A percentile compares a stretch with the other conserved stretches of the same genome.
These are phyloP conservation scores for Nematodospora valgi DNA, from an alignment of 805 yeast species.

Conservation along the genomic window DNA sequence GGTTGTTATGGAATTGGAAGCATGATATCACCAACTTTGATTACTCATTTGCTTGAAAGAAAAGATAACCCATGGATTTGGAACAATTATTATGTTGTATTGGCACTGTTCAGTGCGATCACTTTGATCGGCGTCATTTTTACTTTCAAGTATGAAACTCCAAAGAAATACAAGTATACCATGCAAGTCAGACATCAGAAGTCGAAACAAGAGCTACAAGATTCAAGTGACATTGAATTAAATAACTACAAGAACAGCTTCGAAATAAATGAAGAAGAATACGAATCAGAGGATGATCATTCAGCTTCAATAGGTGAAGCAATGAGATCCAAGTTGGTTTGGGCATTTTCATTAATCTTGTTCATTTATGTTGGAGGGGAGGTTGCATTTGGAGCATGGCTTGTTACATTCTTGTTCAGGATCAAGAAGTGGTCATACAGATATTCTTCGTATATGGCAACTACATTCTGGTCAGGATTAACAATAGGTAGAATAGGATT, in stretches of 20 bases:
- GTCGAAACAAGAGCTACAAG: conserved; percentile 3
- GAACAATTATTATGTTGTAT: conserved; percentile 43
- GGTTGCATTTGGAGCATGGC: conserved; percentile 52
- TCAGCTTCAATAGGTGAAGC: conserved; percentile 27
- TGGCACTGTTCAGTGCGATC: conserved; percentile 23
- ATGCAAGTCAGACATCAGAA: conserved; percentile 8
- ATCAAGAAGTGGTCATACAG: conserved; percentile 35
- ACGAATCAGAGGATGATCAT: conserved; percentile 10
- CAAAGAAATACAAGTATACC: conserved; percentile 38
- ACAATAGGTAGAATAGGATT: conserved; percentile 46
- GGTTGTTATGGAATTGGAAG: conserved; percentile 55
- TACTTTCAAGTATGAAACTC: conserved; percentile 42
- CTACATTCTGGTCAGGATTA: conserved; percentile 50
- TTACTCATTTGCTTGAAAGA: conserved; percentile 37
- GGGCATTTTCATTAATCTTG: conserved; percentile 39
- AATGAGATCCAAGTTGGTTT: conserved; percentile 33
- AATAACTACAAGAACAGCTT: conserved; percentile 3
- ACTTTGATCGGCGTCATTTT: conserved; percentile 20
- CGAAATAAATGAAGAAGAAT: conserved; percentile 7
- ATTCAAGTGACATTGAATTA: conserved; percentile 15
- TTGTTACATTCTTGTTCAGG: conserved; percentile 44
- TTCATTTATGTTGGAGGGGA: conserved; percentile 53
- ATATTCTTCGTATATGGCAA: conserved; percentile 44
- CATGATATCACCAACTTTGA: conserved; percentile 46
- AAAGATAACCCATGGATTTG: conserved; percentile 41